Conservation (phyloP, 352 stramenopile species). For the Phytophthora megakarya region DNA sequence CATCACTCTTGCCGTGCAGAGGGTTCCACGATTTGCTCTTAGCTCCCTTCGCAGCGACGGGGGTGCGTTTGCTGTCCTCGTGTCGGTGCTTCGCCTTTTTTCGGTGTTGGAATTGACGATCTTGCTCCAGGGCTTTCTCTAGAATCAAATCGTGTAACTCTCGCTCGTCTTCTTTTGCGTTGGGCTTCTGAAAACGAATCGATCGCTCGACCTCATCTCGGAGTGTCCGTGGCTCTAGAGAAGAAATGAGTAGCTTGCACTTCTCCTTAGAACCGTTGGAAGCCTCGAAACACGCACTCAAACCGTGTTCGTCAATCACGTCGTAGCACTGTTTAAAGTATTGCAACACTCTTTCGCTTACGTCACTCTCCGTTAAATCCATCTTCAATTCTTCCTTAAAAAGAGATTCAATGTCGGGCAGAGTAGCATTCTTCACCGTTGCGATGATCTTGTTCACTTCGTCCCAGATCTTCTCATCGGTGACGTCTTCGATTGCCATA, state of each 20-base stretch:
- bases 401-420: slow-evolving; percentile 4
- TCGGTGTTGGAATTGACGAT: slow-evolving; percentile 6
- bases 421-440: slow-evolving; percentile 1
- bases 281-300: not conserved
- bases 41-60: too few species aligned
- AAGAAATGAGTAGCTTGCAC: slow-evolving; percentile 18
- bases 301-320: slow-evolving; percentile 6
- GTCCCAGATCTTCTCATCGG: not conserved
- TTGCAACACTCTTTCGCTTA: slow-evolving; percentile 4
- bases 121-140: slow-evolving; percentile 18
- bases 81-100: too few species aligned
- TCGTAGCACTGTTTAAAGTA: slow-evolving; percentile 18
- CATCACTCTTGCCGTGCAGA: too few species aligned
- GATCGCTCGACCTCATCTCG: slow-evolving; percentile 2
- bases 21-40: too few species aligned
- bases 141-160: slow-evolving; percentile 19
- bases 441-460: slow-evolving; percentile 4
- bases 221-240: slow-evolving; percentile 1
- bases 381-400: not conserved
- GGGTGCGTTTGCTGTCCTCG: too few species aligned
- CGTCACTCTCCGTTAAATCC: not conserved
- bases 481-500: slow-evolving; percentile 6
- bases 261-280: slow-evolving; percentile 2
- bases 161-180: not conserved
- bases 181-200: slow-evolving; percentile 14